Base-by-base conservation (phyloP, 306 rosid genomes). In the Ochetophila trinervis region DNA sequence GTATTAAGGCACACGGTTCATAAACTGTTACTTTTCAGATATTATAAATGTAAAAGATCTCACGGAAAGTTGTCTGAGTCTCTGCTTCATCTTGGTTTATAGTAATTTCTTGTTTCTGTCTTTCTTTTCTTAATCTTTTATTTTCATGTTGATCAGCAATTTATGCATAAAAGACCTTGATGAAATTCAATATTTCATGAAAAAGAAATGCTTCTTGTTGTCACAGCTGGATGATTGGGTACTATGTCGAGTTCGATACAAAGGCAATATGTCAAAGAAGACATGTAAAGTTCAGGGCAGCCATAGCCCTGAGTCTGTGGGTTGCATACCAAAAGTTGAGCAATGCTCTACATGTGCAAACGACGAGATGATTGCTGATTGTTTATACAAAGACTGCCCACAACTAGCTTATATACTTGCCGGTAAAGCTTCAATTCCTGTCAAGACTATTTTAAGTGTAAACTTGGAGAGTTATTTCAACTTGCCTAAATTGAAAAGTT, bases 211-310 rank as follows among this genome's bases (percentile, higher is more conserved):
- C 48, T 18, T 69, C 56, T 47, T 76, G 61, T 24, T 74, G 54
- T 64, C 36, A 49, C 86, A 83, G 96, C 67, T 90, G 75, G 95
- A 90, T 67, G 85, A 90, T 18, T 90, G 96, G 96, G 91, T 90
- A 42, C 74, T 87, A 5, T 90, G 96, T 4, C 88, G 91, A 63
- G 85, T 90, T 81, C 79, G 85, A 69, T 74, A 73, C 21, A 85
- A 74, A 67, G 91, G 86, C 45, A 63, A 55, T 71, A 56, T 75
- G 37, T 16, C 57, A 1, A 87, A 81, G 81, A 76, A 62, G 44
- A 62, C 37, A 30, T 53, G 79, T 55, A 81, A 81, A 19, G 62
- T 66, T 67, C 87, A 56, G 63, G 85, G 76, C 74, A 74, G 64
- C 63, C 23, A 56, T 57, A 77, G 72, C 65, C 9, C 71, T 68